These are phyloP conservation scores for Trichoderma reesei DNA, from an alignment of 495 filamentous ascomycete species.

Conservation along the genomic window DNA sequence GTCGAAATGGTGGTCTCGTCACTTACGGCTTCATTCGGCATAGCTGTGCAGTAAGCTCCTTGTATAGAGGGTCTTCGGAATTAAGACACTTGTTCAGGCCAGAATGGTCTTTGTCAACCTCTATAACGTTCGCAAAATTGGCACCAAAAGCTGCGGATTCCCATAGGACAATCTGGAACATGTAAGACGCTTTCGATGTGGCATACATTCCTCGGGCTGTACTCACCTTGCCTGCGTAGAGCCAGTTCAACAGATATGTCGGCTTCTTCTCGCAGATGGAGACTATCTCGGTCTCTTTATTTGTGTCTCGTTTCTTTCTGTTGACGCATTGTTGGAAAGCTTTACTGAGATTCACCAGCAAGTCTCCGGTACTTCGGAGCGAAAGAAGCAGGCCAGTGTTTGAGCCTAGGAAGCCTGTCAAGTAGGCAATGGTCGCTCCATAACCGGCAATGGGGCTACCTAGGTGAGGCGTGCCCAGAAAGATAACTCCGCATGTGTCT, in stretches of 20 bases:
- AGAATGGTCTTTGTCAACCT: too few relatives aligned
- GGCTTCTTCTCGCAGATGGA: conserved; percentile 9
- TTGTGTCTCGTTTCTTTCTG: background rate
- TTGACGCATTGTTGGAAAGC: conserved; percentile 5
- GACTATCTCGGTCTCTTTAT: conserved; percentile 1
- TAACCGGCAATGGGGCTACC: conserved; percentile 9
- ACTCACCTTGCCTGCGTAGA: conserved; percentile 10
- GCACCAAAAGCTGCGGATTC: too few relatives aligned
- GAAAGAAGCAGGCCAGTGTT: conserved; percentile 8
- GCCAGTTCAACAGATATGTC: conserved; percentile 8
- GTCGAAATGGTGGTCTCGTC: too few relatives aligned
- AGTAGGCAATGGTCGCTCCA: conserved; percentile 3
- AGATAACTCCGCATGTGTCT: conserved; percentile 11
- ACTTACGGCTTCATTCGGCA: too few relatives aligned
- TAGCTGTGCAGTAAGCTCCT: too few relatives aligned
- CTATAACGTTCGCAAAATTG: too few relatives aligned
- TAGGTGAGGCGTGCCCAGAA: conserved; percentile 13
- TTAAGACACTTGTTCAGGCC: too few relatives aligned
- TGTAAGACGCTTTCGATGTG: background rate
- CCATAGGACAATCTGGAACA: background rate
- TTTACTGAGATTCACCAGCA: conserved; percentile 7
- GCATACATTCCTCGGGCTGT: background rate
- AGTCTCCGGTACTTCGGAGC: background rate
- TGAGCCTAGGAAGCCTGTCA: conserved; percentile 13
- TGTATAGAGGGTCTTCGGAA: too few relatives aligned